phyloP scores from a whole-genome alignment of 345 rosid species.

The Pistacia integerrima region DNA sequence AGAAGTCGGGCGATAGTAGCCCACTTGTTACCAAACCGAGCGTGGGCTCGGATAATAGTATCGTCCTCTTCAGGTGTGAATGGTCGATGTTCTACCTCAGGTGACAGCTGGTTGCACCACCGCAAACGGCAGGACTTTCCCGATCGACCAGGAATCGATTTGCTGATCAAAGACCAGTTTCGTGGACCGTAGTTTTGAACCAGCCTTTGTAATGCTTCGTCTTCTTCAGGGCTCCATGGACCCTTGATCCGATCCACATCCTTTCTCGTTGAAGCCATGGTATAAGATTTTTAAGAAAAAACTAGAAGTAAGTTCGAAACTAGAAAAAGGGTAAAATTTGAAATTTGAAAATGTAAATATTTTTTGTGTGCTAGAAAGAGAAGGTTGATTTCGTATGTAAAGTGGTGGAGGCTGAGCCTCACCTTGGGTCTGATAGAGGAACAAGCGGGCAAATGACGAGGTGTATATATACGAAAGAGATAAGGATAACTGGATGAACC shows the following conservation, averaged over 20 bases:
- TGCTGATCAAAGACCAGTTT: constrained; percentile 82
- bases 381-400: not conserved
- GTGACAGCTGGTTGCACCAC: constrained; percentile 89
- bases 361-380: not conserved
- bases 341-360: not conserved
- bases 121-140: constrained; percentile 82
- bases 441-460: not conserved
- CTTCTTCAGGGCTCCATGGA: constrained; percentile 88
- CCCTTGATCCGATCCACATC: constrained; percentile 81
- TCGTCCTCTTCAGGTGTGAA: constrained; percentile 67
- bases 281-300: not conserved
- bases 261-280: constrained; percentile 46
- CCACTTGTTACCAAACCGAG: constrained; percentile 82
- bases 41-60: constrained; percentile 63
- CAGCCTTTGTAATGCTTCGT: constrained; percentile 59
- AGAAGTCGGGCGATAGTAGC: constrained; percentile 78
- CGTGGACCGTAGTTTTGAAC: constrained; percentile 69
- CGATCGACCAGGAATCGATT: constrained; percentile 80
- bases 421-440: constrained; percentile 19
- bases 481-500: constrained; percentile 56
- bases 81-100: constrained; percentile 78
- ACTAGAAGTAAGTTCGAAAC: not conserved
- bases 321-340: not conserved
- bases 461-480: constrained; percentile 31
- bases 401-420: constrained; percentile 50